phyloP scores from a whole-genome alignment of 495 filamentous ascomycete species.

The Cercophora scortea region DNA sequence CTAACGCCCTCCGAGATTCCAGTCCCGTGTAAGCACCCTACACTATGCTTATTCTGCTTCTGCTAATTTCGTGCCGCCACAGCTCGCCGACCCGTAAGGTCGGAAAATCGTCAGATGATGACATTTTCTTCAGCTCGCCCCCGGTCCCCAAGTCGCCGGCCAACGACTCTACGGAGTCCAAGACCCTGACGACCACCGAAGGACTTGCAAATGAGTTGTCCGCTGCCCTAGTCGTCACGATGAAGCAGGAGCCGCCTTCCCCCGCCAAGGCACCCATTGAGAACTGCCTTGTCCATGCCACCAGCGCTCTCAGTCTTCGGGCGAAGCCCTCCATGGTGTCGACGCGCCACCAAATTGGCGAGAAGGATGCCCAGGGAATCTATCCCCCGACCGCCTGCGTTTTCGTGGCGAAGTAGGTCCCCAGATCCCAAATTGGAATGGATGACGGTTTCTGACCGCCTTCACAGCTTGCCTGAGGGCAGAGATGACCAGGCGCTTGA shows the following conservation, averaged over 20 bases:
- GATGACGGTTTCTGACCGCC: neutral
- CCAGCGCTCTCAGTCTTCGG: neutral
- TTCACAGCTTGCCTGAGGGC: constrained; percentile 30
- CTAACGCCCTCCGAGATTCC: neutral
- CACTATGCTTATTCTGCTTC: neutral
- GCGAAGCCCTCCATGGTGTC: neutral
- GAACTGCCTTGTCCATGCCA: too few relatives aligned
- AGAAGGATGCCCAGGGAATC: constrained; percentile 47
- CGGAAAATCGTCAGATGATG: neutral
- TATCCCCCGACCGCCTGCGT: constrained; percentile 50
- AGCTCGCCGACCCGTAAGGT: neutral
- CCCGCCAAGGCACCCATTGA: too few relatives aligned
- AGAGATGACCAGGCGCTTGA: constrained; percentile 43
- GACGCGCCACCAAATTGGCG: constrained; percentile 2
- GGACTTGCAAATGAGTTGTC: too few relatives aligned
- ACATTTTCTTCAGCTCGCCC: neutral
- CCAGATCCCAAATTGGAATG: neutral
- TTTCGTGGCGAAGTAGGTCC: constrained; percentile 60
- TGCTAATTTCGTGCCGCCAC: neutral
- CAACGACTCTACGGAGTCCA: too few relatives aligned
- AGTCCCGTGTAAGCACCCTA: neutral
- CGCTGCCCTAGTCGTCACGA: too few relatives aligned
- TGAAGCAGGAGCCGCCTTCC: too few relatives aligned
- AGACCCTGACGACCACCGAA: too few relatives aligned
- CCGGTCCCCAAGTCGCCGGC: too few relatives aligned